Percentiles rank a stretch among this genome's conserved stretches.
phyloP scores from a whole-genome alignment of 1,284 basidiomycete genomes.

The Tilletia indica region DNA sequence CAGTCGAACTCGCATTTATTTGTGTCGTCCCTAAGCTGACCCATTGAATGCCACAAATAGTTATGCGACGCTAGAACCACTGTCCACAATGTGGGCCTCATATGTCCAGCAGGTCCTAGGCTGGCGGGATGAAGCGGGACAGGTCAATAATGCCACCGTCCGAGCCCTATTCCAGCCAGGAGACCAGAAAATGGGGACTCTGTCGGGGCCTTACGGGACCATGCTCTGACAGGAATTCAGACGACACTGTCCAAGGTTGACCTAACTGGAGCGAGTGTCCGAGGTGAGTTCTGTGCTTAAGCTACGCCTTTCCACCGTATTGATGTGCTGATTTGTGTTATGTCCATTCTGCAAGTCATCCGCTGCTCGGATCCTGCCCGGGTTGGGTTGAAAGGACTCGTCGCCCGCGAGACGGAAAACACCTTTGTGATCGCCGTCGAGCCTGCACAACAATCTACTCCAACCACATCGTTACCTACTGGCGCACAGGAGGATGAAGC shows the following conservation, averaged over 20 bases:
- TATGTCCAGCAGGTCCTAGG: conserved; percentile 10
- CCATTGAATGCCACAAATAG: not conserved
- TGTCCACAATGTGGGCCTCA: not conserved
- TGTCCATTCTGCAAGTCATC: not conserved
- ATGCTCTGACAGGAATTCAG: not conserved
- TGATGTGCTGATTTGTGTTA: not conserved
- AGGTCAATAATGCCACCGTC: not conserved
- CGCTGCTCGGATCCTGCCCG: conserved; percentile 5
- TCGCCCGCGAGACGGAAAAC: conserved; percentile 9
- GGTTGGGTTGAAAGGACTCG: not conserved
- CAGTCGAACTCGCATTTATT: not conserved
- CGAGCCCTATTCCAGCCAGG: not conserved
- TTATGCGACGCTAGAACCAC: not conserved
- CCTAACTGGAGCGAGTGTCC: not conserved
- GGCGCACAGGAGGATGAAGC: not conserved
- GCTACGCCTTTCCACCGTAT: not conserved
- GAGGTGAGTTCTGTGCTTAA: not conserved
- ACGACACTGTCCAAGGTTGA: conserved; percentile 8
- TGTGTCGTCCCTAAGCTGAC: not conserved
- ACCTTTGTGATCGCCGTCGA: not conserved
- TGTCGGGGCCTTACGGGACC: not conserved
- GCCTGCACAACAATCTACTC: not conserved
- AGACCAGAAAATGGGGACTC: not conserved
- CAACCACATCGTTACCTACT: not conserved
- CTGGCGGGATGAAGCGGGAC: not conserved